Conservation (phyloP, 2,329 filamentous ascomycete species). For the Dryadomyces quercivorus region DNA sequence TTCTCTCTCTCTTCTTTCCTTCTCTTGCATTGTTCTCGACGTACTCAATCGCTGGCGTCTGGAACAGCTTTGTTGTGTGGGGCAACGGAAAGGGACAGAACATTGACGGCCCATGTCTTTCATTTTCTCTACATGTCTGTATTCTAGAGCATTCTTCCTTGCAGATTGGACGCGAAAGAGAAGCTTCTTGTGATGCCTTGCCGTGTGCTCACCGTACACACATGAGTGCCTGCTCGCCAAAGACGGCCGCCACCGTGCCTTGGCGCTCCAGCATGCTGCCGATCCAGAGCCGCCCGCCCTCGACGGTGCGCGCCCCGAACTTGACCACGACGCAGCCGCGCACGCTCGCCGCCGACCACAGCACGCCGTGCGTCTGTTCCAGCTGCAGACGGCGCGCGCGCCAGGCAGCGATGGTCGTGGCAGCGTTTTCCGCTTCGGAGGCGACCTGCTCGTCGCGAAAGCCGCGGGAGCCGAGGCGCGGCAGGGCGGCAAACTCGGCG, state of each 20-base stretch:
- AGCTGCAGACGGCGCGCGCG: conserved; percentile 39
- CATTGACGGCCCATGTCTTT: not conserved
- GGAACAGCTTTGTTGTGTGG: not conserved
- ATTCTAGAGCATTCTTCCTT: no score
- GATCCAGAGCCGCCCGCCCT: conserved; percentile 72
- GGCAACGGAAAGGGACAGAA: not conserved
- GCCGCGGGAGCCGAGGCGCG: conserved; percentile 34
- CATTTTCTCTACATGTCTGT: not conserved
- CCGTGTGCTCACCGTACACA: conserved; percentile 54
- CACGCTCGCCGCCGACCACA: conserved; percentile 75
- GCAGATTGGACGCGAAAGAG: no score
- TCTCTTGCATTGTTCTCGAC: no score
- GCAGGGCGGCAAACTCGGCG: not conserved
- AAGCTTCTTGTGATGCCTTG: not conserved
- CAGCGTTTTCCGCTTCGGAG: conserved; percentile 20
- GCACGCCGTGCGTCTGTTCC: conserved; percentile 48
- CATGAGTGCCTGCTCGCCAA: conserved; percentile 71
- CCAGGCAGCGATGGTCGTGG: conserved; percentile 33
- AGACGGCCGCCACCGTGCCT: conserved; percentile 55
- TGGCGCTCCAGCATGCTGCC: conserved; percentile 62
- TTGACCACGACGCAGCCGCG: conserved; percentile 83
- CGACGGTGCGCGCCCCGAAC: conserved; percentile 71
- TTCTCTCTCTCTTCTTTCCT: no score
- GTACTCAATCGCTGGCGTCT: no score
- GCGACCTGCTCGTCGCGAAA: conserved; percentile 40